phyloP scores from a whole-genome alignment of 2,329 filamentous ascomycete species.

The Fusarium sp. region DNA sequence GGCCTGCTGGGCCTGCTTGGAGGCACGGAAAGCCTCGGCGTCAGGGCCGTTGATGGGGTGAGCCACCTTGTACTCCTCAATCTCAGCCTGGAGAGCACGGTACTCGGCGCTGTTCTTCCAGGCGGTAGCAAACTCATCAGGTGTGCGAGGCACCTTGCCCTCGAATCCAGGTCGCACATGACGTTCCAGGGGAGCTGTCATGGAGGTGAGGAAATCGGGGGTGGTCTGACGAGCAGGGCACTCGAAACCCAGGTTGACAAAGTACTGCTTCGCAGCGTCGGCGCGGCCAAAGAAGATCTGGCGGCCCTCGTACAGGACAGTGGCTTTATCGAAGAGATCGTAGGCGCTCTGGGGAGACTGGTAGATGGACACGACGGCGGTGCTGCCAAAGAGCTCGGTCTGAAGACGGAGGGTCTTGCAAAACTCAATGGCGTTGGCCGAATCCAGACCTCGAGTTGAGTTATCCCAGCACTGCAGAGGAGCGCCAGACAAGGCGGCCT shows the following conservation, averaged over 20 bases:
- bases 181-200: slow-evolving; percentile 71
- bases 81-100: slow-evolving; percentile 63
- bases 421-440: slow-evolving; percentile 81
- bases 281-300: slow-evolving; percentile 74
- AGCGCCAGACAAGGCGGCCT: slow-evolving; percentile 69
- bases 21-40: slow-evolving; percentile 67
- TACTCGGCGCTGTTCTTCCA: slow-evolving; percentile 69
- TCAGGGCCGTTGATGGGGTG: slow-evolving; percentile 69
- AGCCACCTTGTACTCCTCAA: slow-evolving; percentile 64
- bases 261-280: slow-evolving; percentile 72
- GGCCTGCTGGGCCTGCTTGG: slow-evolving; percentile 66
- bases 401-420: slow-evolving; percentile 76
- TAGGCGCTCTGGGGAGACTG: slow-evolving; percentile 75
- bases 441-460: slow-evolving; percentile 79
- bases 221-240: slow-evolving; percentile 76
- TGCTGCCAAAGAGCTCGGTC: slow-evolving; percentile 74
- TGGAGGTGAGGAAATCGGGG: slow-evolving; percentile 78
- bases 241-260: slow-evolving; percentile 74
- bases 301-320: slow-evolving; percentile 69
- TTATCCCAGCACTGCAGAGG: slow-evolving; percentile 78
- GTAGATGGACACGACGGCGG: slow-evolving; percentile 79
- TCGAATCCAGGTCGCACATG: slow-evolving; percentile 67
- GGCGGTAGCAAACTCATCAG: slow-evolving; percentile 69
- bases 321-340: slow-evolving; percentile 71
- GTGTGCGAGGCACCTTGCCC: slow-evolving; percentile 67